phyloP scores from a whole-genome alignment of 2,329 filamentous ascomycete species.

The Ascochyta pisi region DNA sequence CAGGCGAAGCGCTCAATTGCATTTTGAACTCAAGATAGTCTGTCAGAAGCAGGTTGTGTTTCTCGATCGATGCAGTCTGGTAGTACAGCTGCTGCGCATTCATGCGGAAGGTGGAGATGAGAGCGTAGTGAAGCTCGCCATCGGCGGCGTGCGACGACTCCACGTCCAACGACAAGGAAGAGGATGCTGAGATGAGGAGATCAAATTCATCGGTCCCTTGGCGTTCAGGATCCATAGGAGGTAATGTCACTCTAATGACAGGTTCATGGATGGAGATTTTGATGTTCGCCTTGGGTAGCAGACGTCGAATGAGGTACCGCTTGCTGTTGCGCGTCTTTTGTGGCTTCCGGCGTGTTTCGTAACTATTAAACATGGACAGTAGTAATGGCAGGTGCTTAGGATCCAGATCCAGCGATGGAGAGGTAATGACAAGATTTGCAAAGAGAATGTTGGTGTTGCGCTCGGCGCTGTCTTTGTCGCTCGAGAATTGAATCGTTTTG shows the following conservation, averaged over 20 bases:
- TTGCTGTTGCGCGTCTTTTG: constrained; percentile 50
- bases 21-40: constrained; percentile 88
- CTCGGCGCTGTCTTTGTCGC: constrained; percentile 75
- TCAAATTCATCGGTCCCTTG: constrained; percentile 82
- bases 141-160: constrained; percentile 93
- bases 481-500: constrained; percentile 84
- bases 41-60: constrained; percentile 85
- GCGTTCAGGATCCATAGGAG: constrained; percentile 68
- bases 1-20: constrained; percentile 82
- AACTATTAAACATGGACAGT: constrained; percentile 72
- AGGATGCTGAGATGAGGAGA: constrained; percentile 92
- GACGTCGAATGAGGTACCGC: constrained; percentile 77
- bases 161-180: constrained; percentile 88
- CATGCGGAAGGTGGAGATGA: constrained; percentile 81
- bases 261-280: constrained; percentile 98
- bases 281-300: constrained; percentile 90
- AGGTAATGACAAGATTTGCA: constrained; percentile 94
- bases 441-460: constrained; percentile 96
- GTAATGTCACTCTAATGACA: constrained; percentile 86
- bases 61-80: constrained; percentile 80
- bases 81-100: constrained; percentile 93
- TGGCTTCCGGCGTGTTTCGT: constrained; percentile 35
- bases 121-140: constrained; percentile 84
- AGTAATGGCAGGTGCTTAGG: constrained; percentile 89
- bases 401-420: constrained; percentile 90